These are phyloP conservation scores for Senna tora DNA, from an alignment of 306 rosid species.

Conservation along the genomic window DNA sequence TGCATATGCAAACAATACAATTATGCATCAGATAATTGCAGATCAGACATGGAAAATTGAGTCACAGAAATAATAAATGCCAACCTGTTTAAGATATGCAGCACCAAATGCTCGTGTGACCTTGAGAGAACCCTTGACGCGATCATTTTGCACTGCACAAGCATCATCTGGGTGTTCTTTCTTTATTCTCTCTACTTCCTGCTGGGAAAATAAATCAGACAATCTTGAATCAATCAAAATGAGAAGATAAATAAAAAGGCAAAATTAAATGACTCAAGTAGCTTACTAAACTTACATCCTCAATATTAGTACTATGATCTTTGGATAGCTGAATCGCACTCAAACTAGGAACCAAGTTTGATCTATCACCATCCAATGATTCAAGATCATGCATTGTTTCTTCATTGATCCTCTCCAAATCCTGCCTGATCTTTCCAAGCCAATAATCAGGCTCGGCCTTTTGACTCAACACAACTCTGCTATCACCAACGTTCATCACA, in stretches of 20 bases:
- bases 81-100: conserved; percentile 97
- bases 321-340: conserved; percentile 76
- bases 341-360: conserved; percentile 55
- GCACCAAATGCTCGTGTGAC: conserved; percentile 98
- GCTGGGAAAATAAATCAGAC: no score
- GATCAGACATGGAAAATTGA: no score
- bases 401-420: conserved; percentile 91
- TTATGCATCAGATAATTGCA: no score
- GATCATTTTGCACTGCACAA: conserved; percentile 79
- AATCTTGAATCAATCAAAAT: no score
- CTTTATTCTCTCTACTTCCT: conserved; percentile 86
- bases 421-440: conserved; percentile 85
- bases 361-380: conserved; percentile 61
- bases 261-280: no score
- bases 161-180: conserved; percentile 88
- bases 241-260: no score
- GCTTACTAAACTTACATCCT: conserved; percentile 70
- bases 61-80: neutral
- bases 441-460: conserved; percentile 94
- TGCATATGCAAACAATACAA: no score
- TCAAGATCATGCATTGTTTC: conserved; percentile 93
- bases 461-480: conserved; percentile 88
- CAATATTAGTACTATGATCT: conserved; percentile 85
- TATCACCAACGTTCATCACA: conserved; percentile 94
- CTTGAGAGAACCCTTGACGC: conserved; percentile 94